Base-by-base conservation (phyloP, 2,329 filamentous ascomycete genomes). In the Trichocomaceae sp. region DNA sequence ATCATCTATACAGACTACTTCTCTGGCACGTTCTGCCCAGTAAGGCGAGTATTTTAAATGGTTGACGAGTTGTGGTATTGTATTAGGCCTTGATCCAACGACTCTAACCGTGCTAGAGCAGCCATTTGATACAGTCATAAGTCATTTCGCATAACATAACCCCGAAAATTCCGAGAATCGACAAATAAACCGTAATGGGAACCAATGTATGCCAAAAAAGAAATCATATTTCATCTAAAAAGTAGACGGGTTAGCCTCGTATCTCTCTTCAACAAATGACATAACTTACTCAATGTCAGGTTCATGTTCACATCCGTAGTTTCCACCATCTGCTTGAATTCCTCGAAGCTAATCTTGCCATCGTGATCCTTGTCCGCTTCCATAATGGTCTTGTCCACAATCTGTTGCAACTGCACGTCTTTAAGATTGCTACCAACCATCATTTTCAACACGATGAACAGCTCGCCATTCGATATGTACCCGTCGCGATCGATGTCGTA, bases 301-400 rank as follows among this genome's bases (percentile, higher is more conserved):
- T 82, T 85, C 78, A 84, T 79, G 58, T 78, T 81, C 47, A 85
- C 79, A 70, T 86, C 83, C 23, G 92, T 97, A 71, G 87, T 95
- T 81, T 96, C 92, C 50, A 99, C 93, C 92, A 99, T 97, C 77
- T 93, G 90, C 58, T 85, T 92, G 71, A 99, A 99, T 80, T 99
- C 93, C 75, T 97, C 90, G 67, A 99, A 99, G 78, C 90, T 96
- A 72, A 99, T 97, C 81, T 95, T 95, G 67, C 93, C 93, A 72
- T 99, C 93, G 58, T 85, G 85, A 74, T 99, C 93, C 64, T 91
- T 81, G 74, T 99, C 93, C 48, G 93, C 93, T 78, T 99, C 93
- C 93, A 97, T 97, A 72, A 99, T 97, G 57, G 93, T 99, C 84
- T 99, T 99, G 79, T 99, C 93, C 64, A 99, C 93, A 71, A 99